Base-by-base conservation (phyloP, 768 basidiomycete species). In the Phaeotremella fagi region DNA sequence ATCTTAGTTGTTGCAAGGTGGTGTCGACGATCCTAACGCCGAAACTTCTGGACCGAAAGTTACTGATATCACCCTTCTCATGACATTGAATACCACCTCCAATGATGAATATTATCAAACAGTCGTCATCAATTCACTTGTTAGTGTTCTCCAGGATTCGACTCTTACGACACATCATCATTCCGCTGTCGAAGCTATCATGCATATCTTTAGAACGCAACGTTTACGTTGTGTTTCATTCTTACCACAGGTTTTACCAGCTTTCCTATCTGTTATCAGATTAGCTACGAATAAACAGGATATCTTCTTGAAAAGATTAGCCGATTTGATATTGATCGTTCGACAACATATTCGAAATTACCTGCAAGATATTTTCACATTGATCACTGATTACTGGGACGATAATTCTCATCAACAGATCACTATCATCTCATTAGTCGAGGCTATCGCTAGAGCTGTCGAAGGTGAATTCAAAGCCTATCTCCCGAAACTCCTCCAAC, bases 201-300 rank as follows among this genome's bases (percentile, higher is more conserved):
- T 98, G 90, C 86, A 90, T 42, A 98, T 99, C 56, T 99, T 98
- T 81, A 91, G 92, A 75, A 95, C 91, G 0, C 92, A 98, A 69
- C 91, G 94, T 14, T 77, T 98, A 69, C 91, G 92, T 79, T 95
- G 90, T 72, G 91, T 94, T 18, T 83, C 88, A 1, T 98, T 97
- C 76, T 76, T 99, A 23, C 88, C 94, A 38, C 91, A 95, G 79
- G 90, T 90, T 63, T 86, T 99, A 25, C 95, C 95, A 1, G 94
- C 92, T 1, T 95, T 98, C 76, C 82, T 94, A 11, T 77, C 81
- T 20, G 92, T 97, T 24, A 88, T 91, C 15, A 82, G 88, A 18
- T 83, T 82, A 7, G 74, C 75, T 20, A 81, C 85, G 0, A 82
- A 89, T 24, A 76, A 87, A 36, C 90, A 95, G 75, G 90, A 92